phyloP scores from a whole-genome alignment of 257 asterid genomes.

The Misopates orontium region DNA sequence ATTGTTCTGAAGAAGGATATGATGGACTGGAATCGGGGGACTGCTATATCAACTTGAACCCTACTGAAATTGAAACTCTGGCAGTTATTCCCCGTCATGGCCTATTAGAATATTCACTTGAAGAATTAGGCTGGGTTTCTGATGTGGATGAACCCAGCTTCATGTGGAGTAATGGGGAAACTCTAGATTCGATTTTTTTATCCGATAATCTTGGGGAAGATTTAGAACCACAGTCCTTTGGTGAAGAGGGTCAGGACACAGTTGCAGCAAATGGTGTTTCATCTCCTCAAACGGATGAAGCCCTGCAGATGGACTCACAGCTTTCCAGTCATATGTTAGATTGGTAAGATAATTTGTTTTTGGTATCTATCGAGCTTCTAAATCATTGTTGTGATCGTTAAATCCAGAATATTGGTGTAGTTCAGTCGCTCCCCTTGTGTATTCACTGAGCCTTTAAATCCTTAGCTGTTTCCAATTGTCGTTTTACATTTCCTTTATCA shows the following conservation, averaged over 20 bases:
- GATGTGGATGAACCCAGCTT: slow-evolving; percentile 4
- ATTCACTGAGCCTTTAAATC: too few species aligned
- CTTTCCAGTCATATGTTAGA: too few species aligned
- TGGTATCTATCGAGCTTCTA: too few species aligned
- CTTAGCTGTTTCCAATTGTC: too few species aligned
- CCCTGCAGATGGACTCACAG: too few species aligned
- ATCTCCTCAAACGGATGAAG: too few species aligned
- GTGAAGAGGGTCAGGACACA: background rate
- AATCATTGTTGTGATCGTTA: too few species aligned
- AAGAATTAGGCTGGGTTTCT: slow-evolving; percentile 30
- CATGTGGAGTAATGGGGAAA: background rate
- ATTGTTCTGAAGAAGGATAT: slow-evolving; percentile 34
- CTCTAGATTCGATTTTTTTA: background rate
- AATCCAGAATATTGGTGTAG: too few species aligned
- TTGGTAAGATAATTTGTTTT: too few species aligned
- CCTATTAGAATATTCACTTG: slow-evolving; percentile 38
- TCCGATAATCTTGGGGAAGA: background rate
- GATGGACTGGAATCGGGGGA: slow-evolving; percentile 57
- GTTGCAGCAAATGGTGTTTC: too few species aligned
- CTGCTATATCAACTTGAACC: slow-evolving; percentile 33
- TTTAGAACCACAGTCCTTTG: background rate
- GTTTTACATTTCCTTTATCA: too few species aligned
- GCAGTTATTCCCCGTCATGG: slow-evolving; percentile 36
- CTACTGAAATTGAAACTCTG: slow-evolving; percentile 33
- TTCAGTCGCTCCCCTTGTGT: too few species aligned